Evolutionary conservation across 805 yeast genomes (phyloP).

Genomic region (Metschnikowia similis): DNA sequence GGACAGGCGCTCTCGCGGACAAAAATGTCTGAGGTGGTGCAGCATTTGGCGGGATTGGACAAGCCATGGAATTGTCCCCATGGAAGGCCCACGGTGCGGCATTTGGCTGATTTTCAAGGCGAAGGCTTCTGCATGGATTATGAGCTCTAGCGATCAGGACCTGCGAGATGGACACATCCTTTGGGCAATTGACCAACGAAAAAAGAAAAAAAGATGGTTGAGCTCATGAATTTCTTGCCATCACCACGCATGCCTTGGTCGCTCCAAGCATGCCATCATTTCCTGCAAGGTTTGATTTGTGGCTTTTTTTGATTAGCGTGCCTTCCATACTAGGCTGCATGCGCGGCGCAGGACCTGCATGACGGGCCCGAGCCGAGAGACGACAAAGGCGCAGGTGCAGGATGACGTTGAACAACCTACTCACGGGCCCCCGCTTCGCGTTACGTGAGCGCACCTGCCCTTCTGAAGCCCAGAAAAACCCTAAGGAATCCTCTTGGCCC

Average conservation of each 20-base stretch:
- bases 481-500: too few relatives aligned
- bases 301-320: not conserved
- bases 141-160: not conserved
- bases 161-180: too few relatives aligned
- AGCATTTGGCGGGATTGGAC: slow-evolving; percentile 63
- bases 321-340: not conserved
- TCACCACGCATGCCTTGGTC: too few relatives aligned
- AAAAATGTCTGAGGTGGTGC: slow-evolving; percentile 67
- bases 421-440: not conserved
- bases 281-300: too few relatives aligned
- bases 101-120: slow-evolving; percentile 56
- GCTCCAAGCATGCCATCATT: too few relatives aligned
- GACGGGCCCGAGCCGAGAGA: not conserved
- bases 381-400: not conserved
- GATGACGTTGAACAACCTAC: not conserved
- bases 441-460: too few relatives aligned
- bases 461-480: too few relatives aligned
- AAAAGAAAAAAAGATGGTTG: not conserved
- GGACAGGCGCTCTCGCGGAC: slow-evolving; percentile 61
- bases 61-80: slow-evolving; percentile 98
- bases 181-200: too few relatives aligned
- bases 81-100: slow-evolving; percentile 96
- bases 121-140: slow-evolving; percentile 14
- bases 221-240: too few relatives aligned
- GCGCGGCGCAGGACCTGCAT: not conserved